A percentile compares a stretch with the other conserved stretches of the same genome.
phyloP scores from a whole-genome alignment of 192 early-diverging fungal species.

The Phlyctochytrium arcticum region DNA sequence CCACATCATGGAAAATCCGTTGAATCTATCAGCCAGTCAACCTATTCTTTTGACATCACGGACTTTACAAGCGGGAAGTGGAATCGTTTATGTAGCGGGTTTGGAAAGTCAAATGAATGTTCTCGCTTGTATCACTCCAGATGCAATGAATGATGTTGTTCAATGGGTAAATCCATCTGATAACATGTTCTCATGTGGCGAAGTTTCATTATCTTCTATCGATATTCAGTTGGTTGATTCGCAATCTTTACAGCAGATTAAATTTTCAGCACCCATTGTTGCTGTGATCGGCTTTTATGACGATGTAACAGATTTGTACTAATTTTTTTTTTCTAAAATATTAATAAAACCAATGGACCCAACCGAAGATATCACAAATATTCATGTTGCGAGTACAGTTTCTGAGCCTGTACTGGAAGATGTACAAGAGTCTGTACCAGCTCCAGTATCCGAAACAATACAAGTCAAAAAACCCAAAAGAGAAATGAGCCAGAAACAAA shows the following conservation, averaged over 20 bases:
- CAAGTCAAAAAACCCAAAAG: not conserved
- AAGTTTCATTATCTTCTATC: not conserved
- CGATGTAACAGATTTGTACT: not conserved
- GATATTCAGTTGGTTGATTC: no score
- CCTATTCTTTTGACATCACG: conserved; percentile 2
- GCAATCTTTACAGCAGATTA: not conserved
- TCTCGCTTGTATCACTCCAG: conserved; percentile 5
- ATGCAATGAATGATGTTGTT: conserved; percentile 2
- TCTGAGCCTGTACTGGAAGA: not conserved
- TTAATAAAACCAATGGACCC: not conserved
- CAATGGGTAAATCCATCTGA: not conserved
- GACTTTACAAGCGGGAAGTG: not conserved
- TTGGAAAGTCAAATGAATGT: not conserved
- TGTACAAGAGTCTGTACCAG: not conserved
- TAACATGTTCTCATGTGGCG: not conserved
- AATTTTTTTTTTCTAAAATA: not conserved
- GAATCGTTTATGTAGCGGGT: not conserved
- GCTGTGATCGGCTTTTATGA: not conserved
- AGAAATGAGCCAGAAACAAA: not conserved
- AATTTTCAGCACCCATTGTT: not conserved
- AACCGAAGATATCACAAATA: not conserved
- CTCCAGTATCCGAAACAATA: not conserved
- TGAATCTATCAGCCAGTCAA: not conserved
- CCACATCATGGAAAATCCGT: not conserved
- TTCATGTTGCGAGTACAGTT: no score